A percentile compares a stretch with the other conserved stretches of the same genome.
phyloP scores from a whole-genome alignment of 371 early-diverging fungal genomes.

The Lichtheimia ornata region DNA sequence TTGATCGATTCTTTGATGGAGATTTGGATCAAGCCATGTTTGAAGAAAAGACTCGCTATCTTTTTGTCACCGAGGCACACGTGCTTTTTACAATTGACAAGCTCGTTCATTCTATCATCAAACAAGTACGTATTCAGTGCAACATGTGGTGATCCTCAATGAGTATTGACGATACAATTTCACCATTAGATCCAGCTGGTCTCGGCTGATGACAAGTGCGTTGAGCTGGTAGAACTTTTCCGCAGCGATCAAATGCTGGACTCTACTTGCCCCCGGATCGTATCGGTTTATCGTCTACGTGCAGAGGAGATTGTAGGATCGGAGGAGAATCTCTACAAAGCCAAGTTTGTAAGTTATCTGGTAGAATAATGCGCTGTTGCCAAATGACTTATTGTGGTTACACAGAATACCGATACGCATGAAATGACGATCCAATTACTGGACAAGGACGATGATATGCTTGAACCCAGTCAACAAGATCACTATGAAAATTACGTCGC shows the following conservation, averaged over 20 bases:
- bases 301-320: conserved; percentile 78
- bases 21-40: conserved; percentile 83
- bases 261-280: conserved; percentile 17
- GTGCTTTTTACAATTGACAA: conserved; percentile 88
- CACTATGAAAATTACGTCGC: conserved; percentile 93
- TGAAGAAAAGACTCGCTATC: conserved; percentile 89
- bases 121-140: conserved; percentile 61
- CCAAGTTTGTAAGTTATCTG: conserved; percentile 75
- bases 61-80: conserved; percentile 89
- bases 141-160: no score
- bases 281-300: conserved; percentile 76
- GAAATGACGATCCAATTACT: conserved; percentile 84
- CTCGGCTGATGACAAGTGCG: conserved; percentile 45
- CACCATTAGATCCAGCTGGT: conserved; percentile 41
- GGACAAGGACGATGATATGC: conserved; percentile 82
- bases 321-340: conserved; percentile 83
- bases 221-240: conserved; percentile 37
- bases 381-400: background rate
- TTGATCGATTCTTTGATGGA: conserved; percentile 78
- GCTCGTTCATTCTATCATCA: conserved; percentile 73
- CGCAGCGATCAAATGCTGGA: conserved; percentile 29
- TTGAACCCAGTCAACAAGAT: conserved; percentile 83
- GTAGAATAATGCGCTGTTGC: background rate
- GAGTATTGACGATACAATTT: background rate
- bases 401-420: conserved; percentile 57